phyloP scores from a whole-genome alignment of 73 alveolate genomes.

The Paraurostyla sp. region DNA sequence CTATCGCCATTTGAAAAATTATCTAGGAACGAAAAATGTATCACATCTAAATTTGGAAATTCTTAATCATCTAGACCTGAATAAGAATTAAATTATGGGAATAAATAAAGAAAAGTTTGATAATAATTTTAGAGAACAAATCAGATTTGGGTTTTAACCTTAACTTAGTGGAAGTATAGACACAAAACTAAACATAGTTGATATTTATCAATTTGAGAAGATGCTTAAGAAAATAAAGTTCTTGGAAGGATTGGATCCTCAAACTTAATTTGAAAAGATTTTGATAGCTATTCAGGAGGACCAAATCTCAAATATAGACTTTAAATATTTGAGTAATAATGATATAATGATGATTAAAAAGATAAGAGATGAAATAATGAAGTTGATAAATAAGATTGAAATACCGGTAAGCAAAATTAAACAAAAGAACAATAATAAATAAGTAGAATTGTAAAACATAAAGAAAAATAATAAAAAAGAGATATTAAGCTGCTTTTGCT shows the following conservation, averaged over 20 bases:
- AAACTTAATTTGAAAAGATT: not conserved
- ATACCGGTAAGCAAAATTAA: not conserved
- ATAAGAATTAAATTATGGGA: not conserved
- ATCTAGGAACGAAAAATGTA: not conserved
- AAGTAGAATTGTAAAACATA: not conserved
- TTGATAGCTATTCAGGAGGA: not conserved
- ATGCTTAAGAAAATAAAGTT: not conserved
- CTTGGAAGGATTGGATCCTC: not conserved
- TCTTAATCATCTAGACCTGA: not conserved
- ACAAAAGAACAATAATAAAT: not conserved
- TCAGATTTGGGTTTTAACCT: conserved; percentile 2
- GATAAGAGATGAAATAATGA: not conserved
- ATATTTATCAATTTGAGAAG: not conserved
- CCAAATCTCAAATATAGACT: not conserved
- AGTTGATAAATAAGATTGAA: too few relatives aligned
- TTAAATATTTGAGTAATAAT: not conserved
- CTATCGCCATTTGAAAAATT: too few relatives aligned
- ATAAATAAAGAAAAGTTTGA: not conserved
- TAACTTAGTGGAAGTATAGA: conserved; percentile 1
- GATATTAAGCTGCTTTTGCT: not conserved
- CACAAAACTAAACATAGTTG: not conserved
- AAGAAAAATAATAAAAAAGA: not conserved
- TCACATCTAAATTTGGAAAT: not conserved
- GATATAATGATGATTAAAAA: not conserved
- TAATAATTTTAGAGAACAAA: not conserved